A percentile compares a stretch with the other conserved stretches of the same genome.
phyloP scores from a whole-genome alignment of 495 filamentous ascomycete species.

The Podospora didyma region DNA sequence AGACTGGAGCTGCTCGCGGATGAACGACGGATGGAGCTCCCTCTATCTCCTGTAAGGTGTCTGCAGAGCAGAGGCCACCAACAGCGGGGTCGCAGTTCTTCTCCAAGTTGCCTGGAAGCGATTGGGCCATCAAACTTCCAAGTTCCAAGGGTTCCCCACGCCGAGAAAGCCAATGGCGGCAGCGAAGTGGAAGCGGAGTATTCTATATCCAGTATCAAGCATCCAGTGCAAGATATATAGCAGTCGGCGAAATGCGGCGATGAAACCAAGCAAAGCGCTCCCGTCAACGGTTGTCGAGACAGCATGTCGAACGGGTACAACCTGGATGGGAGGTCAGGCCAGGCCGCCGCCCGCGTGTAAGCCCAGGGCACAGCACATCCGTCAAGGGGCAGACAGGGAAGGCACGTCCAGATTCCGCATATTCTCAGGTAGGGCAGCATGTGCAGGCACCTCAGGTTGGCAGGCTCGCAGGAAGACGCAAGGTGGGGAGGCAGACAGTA shows the following conservation, averaged over 20 bases:
- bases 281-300: constrained; percentile 6
- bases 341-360: not conserved
- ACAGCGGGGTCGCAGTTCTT: constrained; percentile 26
- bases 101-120: constrained; percentile 10
- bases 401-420: not conserved
- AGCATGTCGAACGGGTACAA: not conserved
- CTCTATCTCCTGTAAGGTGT: not conserved
- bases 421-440: not conserved
- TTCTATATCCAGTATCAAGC: not conserved
- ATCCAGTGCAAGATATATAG: not conserved
- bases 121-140: constrained; percentile 28
- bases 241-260: constrained; percentile 2
- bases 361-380: constrained; percentile 1
- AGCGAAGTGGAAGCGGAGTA: constrained; percentile 15
- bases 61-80: constrained; percentile 23
- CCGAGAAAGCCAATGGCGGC: constrained; percentile 25
- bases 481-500: not conserved
- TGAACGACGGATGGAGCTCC: constrained; percentile 4
- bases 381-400: no score
- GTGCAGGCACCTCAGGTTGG: not conserved
- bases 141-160: constrained; percentile 32
- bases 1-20: constrained; percentile 4
- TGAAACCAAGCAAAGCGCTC: constrained; percentile 15
- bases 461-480: not conserved
- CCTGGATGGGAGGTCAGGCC: not conserved